A percentile compares a stretch with the other conserved stretches of the same genome.
phyloP scores from a whole-genome alignment of 116 monocot species.

The Trichopus zeylanicus region DNA sequence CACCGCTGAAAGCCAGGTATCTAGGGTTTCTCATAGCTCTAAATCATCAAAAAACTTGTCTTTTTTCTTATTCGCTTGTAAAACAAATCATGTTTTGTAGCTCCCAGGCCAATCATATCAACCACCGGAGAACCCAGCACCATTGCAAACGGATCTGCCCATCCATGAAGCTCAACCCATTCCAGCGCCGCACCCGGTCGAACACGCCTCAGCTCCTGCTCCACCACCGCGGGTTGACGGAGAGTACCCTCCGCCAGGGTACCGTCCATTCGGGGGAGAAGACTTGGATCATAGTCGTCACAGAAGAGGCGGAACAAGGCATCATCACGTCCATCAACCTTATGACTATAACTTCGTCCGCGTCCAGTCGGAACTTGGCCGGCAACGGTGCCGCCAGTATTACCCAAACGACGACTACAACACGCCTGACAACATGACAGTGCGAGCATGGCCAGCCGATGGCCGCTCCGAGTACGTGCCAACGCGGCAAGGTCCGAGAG shows the following conservation, averaged over 20 bases:
- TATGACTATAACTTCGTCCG: background rate
- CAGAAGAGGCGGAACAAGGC: background rate
- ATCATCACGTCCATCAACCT: background rate
- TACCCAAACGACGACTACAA: background rate
- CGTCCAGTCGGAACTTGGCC: background rate
- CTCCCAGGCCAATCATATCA: too few species aligned
- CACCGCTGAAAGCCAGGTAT: too few species aligned
- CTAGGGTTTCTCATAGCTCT: background rate
- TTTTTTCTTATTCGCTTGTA: background rate
- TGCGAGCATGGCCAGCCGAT: background rate
- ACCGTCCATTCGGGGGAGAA: slow-evolving; percentile 1
- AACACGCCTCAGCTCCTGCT: background rate
- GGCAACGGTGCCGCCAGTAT: background rate
- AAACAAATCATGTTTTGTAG: too few species aligned
- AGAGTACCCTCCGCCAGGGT: slow-evolving; percentile 2
- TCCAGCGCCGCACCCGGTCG: background rate
- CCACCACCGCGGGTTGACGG: background rate
- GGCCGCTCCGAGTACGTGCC: background rate
- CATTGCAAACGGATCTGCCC: too few species aligned
- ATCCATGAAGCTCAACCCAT: background rate
- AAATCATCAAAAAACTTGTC: background rate
- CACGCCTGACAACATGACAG: background rate
- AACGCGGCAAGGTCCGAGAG: background rate
- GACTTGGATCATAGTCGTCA: background rate
- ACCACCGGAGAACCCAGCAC: too few species aligned